Conservation (phyloP, 306 rosid genomes). For the Glycine latifolia region DNA sequence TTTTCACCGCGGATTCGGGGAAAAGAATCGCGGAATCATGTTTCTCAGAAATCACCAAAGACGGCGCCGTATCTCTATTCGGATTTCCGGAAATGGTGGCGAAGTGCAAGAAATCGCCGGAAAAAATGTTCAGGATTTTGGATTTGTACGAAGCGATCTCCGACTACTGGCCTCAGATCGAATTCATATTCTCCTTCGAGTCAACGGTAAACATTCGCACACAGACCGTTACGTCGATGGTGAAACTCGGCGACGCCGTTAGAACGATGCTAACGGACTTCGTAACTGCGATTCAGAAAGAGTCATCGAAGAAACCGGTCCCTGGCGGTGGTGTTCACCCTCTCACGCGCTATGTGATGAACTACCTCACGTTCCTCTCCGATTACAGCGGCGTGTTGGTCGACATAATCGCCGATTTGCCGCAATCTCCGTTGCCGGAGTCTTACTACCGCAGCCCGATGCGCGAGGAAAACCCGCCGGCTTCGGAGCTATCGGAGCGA, state of each 20-base stretch:
- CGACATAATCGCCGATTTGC: slow-evolving; percentile 69
- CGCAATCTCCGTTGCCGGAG: slow-evolving; percentile 72
- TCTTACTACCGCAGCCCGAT: slow-evolving; percentile 58
- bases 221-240: slow-evolving; percentile 53
- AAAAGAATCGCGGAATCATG: slow-evolving; percentile 58
- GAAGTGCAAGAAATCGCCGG: slow-evolving; percentile 77
- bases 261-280: slow-evolving; percentile 67
- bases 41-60: slow-evolving; percentile 66
- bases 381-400: slow-evolving; percentile 66
- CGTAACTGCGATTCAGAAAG: slow-evolving; percentile 76
- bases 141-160: slow-evolving; percentile 75
- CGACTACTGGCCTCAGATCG: slow-evolving; percentile 65
- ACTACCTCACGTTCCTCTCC: slow-evolving; percentile 66
- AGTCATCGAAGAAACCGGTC: slow-evolving; percentile 55
- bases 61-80: slow-evolving; percentile 63
- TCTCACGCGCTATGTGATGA: slow-evolving; percentile 84
- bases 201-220: slow-evolving; percentile 61
- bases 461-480: slow-evolving; percentile 35
- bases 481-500: slow-evolving; percentile 53
- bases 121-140: slow-evolving; percentile 70
- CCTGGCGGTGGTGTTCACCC: slow-evolving; percentile 82
- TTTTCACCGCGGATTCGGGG: slow-evolving; percentile 54
- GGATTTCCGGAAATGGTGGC: slow-evolving; percentile 79
- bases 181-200: slow-evolving; percentile 71
- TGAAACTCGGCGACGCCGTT: slow-evolving; percentile 54